These are phyloP conservation scores for Leccinum variabile DNA, from an alignment of 1,284 basidiomycete genomes.

Conservation along the genomic window DNA sequence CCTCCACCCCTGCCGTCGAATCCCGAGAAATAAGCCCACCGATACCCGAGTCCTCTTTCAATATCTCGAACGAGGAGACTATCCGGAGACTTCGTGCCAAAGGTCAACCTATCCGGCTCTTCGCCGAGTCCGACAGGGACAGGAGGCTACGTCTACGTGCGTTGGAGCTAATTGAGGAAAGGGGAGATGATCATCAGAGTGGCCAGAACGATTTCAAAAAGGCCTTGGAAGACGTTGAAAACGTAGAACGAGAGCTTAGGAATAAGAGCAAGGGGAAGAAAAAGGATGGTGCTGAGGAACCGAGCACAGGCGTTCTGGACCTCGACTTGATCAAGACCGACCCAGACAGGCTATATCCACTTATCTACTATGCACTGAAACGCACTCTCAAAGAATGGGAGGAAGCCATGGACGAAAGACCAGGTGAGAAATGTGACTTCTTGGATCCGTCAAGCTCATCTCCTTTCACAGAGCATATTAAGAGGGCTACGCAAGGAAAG, in stretches of 20 bases:
- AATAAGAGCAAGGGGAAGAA: conserved; percentile 66
- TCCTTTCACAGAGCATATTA: conserved; percentile 60
- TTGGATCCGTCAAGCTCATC: conserved; percentile 10
- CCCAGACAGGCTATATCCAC: conserved; percentile 94
- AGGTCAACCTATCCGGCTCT: conserved; percentile 92
- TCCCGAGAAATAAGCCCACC: conserved; percentile 43
- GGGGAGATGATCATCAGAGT: conserved; percentile 70
- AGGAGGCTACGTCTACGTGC: conserved; percentile 87
- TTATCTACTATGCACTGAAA: conserved; percentile 97
- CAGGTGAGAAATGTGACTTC: conserved; percentile 49
- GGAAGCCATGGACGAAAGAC: conserved; percentile 87
- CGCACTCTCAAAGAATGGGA: conserved; percentile 94
- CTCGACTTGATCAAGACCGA: conserved; percentile 85
- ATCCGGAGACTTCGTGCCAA: conserved; percentile 85
- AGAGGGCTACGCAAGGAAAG: conserved; percentile 88
- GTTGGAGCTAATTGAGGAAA: conserved; percentile 91
- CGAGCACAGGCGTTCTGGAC: conserved; percentile 64
- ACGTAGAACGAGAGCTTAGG: conserved; percentile 70
- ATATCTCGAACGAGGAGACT: conserved; percentile 92
- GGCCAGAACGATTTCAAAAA: conserved; percentile 95
- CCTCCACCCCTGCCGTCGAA: conserved; percentile 42
- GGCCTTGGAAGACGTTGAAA: conserved; percentile 90
- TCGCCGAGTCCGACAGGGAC: conserved; percentile 95
- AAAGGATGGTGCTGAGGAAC: conserved; percentile 54
- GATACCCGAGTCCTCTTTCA: conserved; percentile 69